Conservation (phyloP, 345 rosid genomes). For the Nasturtium officinale region DNA sequence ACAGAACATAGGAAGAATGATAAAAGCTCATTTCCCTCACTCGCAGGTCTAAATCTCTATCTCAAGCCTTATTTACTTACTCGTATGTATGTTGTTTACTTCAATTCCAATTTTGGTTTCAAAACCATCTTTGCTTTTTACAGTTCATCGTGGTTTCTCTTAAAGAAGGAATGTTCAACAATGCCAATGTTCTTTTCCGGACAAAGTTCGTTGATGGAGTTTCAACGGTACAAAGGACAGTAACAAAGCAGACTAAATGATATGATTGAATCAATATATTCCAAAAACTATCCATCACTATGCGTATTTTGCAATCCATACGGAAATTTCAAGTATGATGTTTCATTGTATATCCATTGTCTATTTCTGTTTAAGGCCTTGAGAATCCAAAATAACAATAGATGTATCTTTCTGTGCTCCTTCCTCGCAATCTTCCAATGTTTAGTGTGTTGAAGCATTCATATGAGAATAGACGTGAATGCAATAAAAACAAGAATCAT, state of each 20-base stretch:
- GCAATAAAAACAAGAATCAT: too few relatives aligned
- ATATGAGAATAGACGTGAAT: too few relatives aligned
- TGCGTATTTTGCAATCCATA: not conserved
- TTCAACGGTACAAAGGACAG: constrained; percentile 93
- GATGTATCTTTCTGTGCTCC: not conserved
- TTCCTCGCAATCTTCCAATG: too few relatives aligned
- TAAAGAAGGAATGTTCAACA: constrained; percentile 99
- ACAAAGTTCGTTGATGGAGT: constrained; percentile 98
- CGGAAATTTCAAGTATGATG: not conserved
- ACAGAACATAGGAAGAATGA: constrained; percentile 98
- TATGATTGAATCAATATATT: not conserved
- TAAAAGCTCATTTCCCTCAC: constrained; percentile 57
- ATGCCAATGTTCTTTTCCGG: constrained; percentile 95
- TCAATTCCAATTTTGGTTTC: constrained; percentile 2
- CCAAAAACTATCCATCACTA: not conserved
- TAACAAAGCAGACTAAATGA: constrained; percentile 69
- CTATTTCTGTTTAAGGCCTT: too few relatives aligned
- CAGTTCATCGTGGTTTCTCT: constrained; percentile 92
- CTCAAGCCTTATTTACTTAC: not conserved
- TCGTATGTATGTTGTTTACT: constrained; percentile 15
- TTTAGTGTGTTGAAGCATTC: too few relatives aligned
- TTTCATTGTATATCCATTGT: not conserved
- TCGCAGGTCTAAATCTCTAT: constrained; percentile 64
- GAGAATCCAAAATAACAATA: not conserved
- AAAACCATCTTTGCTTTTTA: constrained; percentile 6